Evolutionary conservation across 83 land plant genomes (phyloP), one percentile per base, ranked within the genome.

Genomic region (Larix sibirica): DNA sequence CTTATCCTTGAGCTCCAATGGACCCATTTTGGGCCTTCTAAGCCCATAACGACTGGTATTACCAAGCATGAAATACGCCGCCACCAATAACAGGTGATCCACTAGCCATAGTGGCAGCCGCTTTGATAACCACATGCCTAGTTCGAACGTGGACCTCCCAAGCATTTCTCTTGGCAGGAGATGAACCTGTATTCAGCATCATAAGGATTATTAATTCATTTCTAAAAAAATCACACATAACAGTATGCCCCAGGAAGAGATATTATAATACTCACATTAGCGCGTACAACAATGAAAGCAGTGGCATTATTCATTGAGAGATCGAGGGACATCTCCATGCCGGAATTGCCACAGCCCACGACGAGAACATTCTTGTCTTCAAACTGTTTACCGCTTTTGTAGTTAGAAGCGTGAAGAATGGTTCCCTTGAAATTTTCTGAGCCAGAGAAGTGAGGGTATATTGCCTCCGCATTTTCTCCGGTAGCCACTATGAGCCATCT

Each of bases 41-140:
- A 94, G 62, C 24, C 96, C 96, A 65, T 85, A 85, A n/a, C 79
- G 70, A 2, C 38, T 80, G 2, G 90, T 89, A 77, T 86, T 79
- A 0, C 96, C 96, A 0, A 93, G 67, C 58, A 85, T 81, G 21
- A 86, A 7, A 33, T 61, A 56, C 0, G 94, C 65, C 59, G 82
- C 31, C 14, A 86, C 63, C 12, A 94, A 80, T 74, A 94, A 81
- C 9, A 94, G 31, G 60, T 61, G 31, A 60, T 94, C 96, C 12
- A 90, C 92, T 14, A 92, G n/a, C 83, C 85, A 81, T 20, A 93
- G 3, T 0, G 96, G 96, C 26, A 94, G 74, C 88, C 89, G 83
- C 68, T 90, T 90, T 65, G 89, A 65, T 59, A 94, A 64, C 63
- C 65, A 12, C 92, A 92, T 88, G 1, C 95, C 87, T 13, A 90